phyloP scores from a whole-genome alignment of 495 filamentous ascomycete species.

The Evernia prunastri region DNA sequence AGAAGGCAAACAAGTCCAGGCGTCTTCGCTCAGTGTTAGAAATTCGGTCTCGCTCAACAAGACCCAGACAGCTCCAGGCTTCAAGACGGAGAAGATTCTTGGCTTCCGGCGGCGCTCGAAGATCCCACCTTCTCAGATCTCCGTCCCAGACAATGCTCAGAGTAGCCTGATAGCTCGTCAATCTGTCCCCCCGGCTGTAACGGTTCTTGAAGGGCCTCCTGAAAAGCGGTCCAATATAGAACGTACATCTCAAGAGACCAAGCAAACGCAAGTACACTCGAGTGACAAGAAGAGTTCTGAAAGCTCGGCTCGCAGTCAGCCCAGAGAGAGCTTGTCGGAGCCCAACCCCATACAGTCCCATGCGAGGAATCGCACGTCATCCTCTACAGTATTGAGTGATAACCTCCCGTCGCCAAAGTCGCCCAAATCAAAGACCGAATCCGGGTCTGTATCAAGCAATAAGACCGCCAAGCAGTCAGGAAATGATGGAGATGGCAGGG shows the following conservation, averaged over 20 bases:
- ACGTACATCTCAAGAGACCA: conserved; percentile 7
- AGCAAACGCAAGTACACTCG: neutral
- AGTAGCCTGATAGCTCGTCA: neutral
- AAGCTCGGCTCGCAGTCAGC: conserved; percentile 5
- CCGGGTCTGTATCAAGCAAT: neutral
- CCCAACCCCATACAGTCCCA: conserved; percentile 10
- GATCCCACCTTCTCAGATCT: conserved; percentile 15
- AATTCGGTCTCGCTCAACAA: conserved; percentile 2
- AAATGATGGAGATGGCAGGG: neutral
- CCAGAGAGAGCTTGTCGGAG: conserved; percentile 4
- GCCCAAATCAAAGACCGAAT: conserved; percentile 15
- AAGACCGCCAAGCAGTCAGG: neutral
- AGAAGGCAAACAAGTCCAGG: neutral
- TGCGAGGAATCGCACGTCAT: conserved; percentile 22
- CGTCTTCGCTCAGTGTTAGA: conserved; percentile 1
- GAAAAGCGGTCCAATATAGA: conserved; percentile 12
- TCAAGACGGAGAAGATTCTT: conserved; percentile 21
- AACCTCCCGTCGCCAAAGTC: conserved; percentile 2
- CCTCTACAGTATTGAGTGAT: conserved; percentile 20
- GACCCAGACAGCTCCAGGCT: conserved; percentile 7
- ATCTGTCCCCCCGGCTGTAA: conserved; percentile 6
- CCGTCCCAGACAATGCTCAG: conserved; percentile 7
- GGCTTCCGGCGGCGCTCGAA: conserved; percentile 19
- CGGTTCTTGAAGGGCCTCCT: neutral
- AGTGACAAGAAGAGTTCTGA: conserved; percentile 8